A percentile compares a stretch with the other conserved stretches of the same genome.
These are phyloP conservation scores for Lepiota brunneoincarnata DNA, from an alignment of 768 basidiomycete genomes.

Conservation along the genomic window DNA sequence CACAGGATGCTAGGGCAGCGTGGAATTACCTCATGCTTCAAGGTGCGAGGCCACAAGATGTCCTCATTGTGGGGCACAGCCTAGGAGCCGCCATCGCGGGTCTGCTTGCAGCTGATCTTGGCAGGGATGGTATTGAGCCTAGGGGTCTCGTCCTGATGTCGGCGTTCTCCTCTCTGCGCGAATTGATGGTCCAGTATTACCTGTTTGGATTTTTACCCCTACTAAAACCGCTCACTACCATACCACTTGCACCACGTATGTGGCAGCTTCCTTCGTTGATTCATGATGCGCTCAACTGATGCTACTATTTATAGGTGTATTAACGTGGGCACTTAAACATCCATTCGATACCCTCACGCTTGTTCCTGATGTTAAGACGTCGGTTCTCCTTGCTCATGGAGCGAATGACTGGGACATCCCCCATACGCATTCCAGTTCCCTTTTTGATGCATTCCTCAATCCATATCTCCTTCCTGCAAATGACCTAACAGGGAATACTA, in stretches of 20 bases:
- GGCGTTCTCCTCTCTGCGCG: conserved; percentile 57
- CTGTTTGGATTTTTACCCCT: conserved; percentile 66
- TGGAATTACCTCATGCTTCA: conserved; percentile 61
- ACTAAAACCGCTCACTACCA: conserved; percentile 61
- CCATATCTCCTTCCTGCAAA: conserved; percentile 46
- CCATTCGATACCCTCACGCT: conserved; percentile 62
- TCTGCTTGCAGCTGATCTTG: conserved; percentile 43
- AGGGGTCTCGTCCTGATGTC: conserved; percentile 28
- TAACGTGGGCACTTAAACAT: conserved; percentile 52
- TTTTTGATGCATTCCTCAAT: conserved; percentile 67
- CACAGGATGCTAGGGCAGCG: conserved; percentile 54
- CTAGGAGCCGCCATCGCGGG: conserved; percentile 70
- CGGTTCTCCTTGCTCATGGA: conserved; percentile 70
- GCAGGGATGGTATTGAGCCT: conserved; percentile 37
- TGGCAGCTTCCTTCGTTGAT: conserved; percentile 11
- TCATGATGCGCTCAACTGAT: conserved; percentile 1
- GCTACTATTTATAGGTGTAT: conserved; percentile 36
- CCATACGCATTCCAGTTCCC: conserved; percentile 58
- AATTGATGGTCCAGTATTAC: conserved; percentile 65
- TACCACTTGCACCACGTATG: conserved; percentile 65
- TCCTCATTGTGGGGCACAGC: conserved; percentile 72
- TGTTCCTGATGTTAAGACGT: conserved; percentile 58
- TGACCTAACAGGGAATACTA: conserved; percentile 31
- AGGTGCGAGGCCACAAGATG: conserved; percentile 45
- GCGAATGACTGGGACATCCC: conserved; percentile 75